Base-by-base conservation (phyloP, 805 yeast genomes). In the Wilhelminamyces savonicus region DNA sequence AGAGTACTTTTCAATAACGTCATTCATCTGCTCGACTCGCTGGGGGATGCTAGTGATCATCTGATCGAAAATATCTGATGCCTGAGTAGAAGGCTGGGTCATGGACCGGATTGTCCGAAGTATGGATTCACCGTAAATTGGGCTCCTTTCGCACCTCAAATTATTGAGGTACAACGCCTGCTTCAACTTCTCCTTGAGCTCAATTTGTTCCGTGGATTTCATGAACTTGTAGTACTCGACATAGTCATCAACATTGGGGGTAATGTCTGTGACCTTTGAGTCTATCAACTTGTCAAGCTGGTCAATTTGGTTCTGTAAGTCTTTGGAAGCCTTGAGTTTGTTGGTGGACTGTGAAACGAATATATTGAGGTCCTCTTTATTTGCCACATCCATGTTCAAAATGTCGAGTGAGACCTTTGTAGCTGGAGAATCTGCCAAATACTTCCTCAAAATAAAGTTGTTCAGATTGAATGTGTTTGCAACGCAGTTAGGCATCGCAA, bases 401-500 rank as follows among this genome's bases (percentile, higher is more conserved):
- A 74, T 71, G n/a, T 62, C 47, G 24, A 80, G 50, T 35, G 82
- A 67, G 2, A 79, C 61, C 1, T 37, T 29, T 1, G 41, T 36
- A n/a, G n/a, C n/a, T n/a, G n/a, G n/a, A n/a, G n/a, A n/a, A n/a
- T n/a, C n/a, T n/a, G n/a, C n/a, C n/a, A n/a, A n/a, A n/a, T n/a
- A n/a, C n/a, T n/a, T n/a, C n/a, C n/a, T n/a, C 19, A 8, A 8
- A 6, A 8, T 17, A 8, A 17, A 17, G 8, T 17, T 8, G 19
- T 73, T 26, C 52, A 24, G 63, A 36, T 24, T 60, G 37, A 30
- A 84, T 5, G 61, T 51, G 1, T 75, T 58, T 3, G 71, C 59
- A 4, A 83, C 86, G 1, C 86, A 74, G 27, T 66, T 65, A 3
- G 75, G 74, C 65, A 87, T 63, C 0, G 90, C 82, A 50, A 85